Evolutionary conservation across 2,329 filamentous ascomycete genomes (phyloP), one percentile per base, ranked within the genome.

Genomic region (Endocalyx cinctus): DNA sequence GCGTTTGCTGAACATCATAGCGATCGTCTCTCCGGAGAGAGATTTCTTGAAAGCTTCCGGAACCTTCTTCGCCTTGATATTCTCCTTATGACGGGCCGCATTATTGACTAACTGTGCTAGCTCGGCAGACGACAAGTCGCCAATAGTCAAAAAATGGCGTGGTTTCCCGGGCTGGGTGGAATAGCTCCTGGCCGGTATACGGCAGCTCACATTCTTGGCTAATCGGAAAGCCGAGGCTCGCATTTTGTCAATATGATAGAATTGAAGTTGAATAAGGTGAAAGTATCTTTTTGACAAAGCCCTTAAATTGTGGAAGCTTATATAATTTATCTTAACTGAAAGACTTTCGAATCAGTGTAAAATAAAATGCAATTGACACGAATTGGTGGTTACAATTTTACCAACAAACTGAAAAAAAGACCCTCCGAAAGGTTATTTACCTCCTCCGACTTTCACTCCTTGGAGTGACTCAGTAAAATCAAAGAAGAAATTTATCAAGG

Each of bases 1-100:
- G 47, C 89, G 81, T 68, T 98, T 98, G 72, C 76, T 94, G 70
- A 98, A 98, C 72, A 94, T 87, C 80, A 98, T 84, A 46, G 92
- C 90, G 19, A 98, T 77, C 0, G 88, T 89, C 61, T 87, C 79
- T 33, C 87, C 85, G 1, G 74, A 63, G 42, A 98, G 66, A 68
- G 25, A 72, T 70, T 34, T 72, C 66, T 34, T 94, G 66, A 27
- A 70, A 77, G 29, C 76, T 64, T 34, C 73, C 67, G 28, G 78
- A 77, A 14, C 78, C n/a, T 23, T 23, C 20, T 23, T 23, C n/a
- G 8, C 75, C 60, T 94, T 94, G 66, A 90, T 78, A 35, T 78
- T 70, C 34, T 75, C 63, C 62, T 97, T 97, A 66, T 87, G 78
- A 27, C 73, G 63, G 16, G 78, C 72, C 31, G 87, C 90, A 78